Base-by-base conservation (phyloP, 176 grass and related monocot genomes). In the Aegilops bicornis region DNA sequence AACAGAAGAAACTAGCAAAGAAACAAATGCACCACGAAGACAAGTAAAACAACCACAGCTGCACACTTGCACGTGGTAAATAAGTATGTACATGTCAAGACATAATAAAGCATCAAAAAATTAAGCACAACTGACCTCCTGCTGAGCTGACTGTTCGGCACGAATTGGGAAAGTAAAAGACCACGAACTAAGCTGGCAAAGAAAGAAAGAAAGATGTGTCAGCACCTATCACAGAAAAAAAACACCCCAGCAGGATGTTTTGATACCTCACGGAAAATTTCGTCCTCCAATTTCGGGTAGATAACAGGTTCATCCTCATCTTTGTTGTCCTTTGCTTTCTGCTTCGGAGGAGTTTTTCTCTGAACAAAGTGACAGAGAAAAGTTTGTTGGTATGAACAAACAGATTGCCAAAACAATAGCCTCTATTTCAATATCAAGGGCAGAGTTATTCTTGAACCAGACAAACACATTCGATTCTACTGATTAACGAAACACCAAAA, bases 231-330 rank as follows among this genome's bases (percentile, higher is more conserved):
- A 36, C 1, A 66, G 22, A 60, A 61, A 69, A 76, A 8, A 79
- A 14, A 82, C 79, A 71, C 40, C 29, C 8, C 0, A 30, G 6
- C 15, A 54, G 20, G 23, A 72, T 47, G 32, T 39, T 54, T 17
- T 31, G n/a, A 68, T 91, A 98, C 96, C 96, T 98, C 85, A 7
- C 64, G 72, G 58, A 98, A 91, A 85, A 98, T 92, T 83, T 96
- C 90, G 83, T 98, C 96, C 68, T 98, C 96, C 17, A 88, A 63
- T 36, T 98, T 98, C 4, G 91, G 45, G 87, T 96, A 98, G 73
- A 96, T 94, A 63, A 96, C 12, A 54, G 90, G 90, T 29, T 92
- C 93, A 16, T 88, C 88, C 2, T 58, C 69, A 89, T 86, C 82
- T 82, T 60, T 68, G 20, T 45, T 85, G 23, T 23, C 78, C 62